These are phyloP conservation scores for Aureobasidium subglaciale DNA, from an alignment of 2,329 filamentous ascomycete genomes.

Conservation along the genomic window DNA sequence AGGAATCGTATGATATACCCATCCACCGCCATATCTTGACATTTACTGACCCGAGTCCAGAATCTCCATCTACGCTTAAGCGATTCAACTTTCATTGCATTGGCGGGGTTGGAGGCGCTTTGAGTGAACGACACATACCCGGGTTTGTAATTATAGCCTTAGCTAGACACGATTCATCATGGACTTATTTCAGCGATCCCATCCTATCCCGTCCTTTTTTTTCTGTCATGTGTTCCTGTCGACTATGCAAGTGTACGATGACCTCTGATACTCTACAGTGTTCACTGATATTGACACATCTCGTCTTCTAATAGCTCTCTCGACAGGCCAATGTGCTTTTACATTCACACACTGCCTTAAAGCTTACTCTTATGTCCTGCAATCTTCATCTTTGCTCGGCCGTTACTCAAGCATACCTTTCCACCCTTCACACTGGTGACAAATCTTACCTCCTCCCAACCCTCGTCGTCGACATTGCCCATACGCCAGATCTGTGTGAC, in stretches of 20 bases:
- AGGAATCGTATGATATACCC: conserved; percentile 46
- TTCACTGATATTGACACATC: too few relatives aligned
- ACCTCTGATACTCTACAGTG: too few relatives aligned
- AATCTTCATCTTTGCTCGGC: conserved; percentile 67
- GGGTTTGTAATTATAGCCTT: conserved; percentile 16
- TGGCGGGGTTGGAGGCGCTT: conserved; percentile 10
- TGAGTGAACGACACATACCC: conserved; percentile 2
- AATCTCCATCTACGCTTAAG: conserved; percentile 18
- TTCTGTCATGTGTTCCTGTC: not conserved
- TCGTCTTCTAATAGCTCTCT: too few relatives aligned
- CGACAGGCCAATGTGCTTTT: too few relatives aligned
- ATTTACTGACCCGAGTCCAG: not conserved
- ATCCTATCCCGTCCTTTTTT: too few relatives aligned
- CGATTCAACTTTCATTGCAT: conserved; percentile 7
- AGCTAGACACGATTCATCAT: conserved; percentile 15
- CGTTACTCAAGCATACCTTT: conserved; percentile 83
- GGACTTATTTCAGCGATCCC: conserved; percentile 6
- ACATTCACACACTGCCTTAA: conserved; percentile 36
- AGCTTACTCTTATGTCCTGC: conserved; percentile 52
- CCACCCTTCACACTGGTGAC: conserved; percentile 68
- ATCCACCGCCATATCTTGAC: not conserved
- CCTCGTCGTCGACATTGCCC: conserved; percentile 55
- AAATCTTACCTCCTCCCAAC: conserved; percentile 79
- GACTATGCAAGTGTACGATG: too few relatives aligned
- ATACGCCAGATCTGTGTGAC: conserved; percentile 75